phyloP scores from a whole-genome alignment of 116 monocot genomes.

The Dioscorea cayenensis region DNA sequence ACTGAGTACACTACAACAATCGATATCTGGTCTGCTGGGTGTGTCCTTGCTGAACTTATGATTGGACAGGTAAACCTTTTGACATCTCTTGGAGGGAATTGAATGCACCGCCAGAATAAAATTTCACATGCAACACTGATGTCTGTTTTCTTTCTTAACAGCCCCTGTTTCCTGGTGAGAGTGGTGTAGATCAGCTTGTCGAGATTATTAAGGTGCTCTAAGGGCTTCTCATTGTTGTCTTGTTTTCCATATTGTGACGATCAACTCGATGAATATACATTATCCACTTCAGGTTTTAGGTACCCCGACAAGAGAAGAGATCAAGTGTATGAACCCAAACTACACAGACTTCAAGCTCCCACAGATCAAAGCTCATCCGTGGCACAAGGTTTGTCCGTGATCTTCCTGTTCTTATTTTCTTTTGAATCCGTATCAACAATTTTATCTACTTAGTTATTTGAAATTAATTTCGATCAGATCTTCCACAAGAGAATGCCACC shows the following conservation, averaged over 20 bases:
- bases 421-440: background rate
- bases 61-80: constrained; percentile 54
- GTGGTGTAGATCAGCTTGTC: constrained; percentile 91
- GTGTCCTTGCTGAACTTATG: constrained; percentile 86
- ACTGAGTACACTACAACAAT: constrained; percentile 91
- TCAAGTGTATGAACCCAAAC: constrained; percentile 94
- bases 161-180: constrained; percentile 97
- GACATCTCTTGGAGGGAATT: background rate
- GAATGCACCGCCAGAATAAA: background rate
- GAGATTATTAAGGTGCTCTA: constrained; percentile 84
- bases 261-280: background rate
- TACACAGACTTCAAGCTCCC: constrained; percentile 92
- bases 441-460: background rate
- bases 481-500: constrained; percentile 75
- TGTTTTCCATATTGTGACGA: background rate
- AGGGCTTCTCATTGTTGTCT: background rate
- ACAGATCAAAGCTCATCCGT: constrained; percentile 93
- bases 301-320: constrained; percentile 97
- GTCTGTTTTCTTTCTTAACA: constrained; percentile 7
- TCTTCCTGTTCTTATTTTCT: background rate
- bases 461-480: constrained; percentile 22
- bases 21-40: constrained; percentile 92
- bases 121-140: background rate
- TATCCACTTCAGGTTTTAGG: constrained; percentile 58
- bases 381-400: constrained; percentile 61